Conservation (phyloP, 2,329 filamentous ascomycete genomes). For the Penicillium sp. region DNA sequence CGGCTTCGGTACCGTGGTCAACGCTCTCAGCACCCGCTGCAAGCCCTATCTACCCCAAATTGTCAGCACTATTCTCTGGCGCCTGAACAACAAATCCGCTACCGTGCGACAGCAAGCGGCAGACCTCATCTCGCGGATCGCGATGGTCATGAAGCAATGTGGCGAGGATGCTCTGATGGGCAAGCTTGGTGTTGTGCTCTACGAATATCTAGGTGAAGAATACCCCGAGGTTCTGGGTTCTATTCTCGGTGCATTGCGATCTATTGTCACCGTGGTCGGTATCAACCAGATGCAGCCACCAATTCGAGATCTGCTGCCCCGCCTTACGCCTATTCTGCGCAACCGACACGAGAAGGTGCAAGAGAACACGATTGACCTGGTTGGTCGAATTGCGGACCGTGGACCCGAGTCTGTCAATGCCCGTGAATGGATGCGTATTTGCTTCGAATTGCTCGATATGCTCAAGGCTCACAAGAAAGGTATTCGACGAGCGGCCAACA, state of each 20-base stretch:
- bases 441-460: slow-evolving; percentile 98
- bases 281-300: slow-evolving; percentile 98
- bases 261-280: slow-evolving; percentile 95
- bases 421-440: slow-evolving; percentile 99
- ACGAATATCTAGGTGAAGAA: slow-evolving; percentile 97
- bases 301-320: slow-evolving; percentile 90
- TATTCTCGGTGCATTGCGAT: slow-evolving; percentile 87
- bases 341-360: slow-evolving; percentile 99
- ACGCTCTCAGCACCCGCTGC: slow-evolving; percentile 85
- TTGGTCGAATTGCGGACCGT: slow-evolving; percentile 94
- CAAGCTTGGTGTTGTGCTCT: slow-evolving; percentile 87
- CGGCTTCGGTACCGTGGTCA: slow-evolving; percentile 95
- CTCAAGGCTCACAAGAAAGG: slow-evolving; percentile 99
- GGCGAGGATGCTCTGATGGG: slow-evolving; percentile 93
- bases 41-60: slow-evolving; percentile 97
- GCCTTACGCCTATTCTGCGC: slow-evolving; percentile 92
- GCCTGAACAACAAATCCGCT: slow-evolving; percentile 94
- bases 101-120: slow-evolving; percentile 96
- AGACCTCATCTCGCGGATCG: slow-evolving; percentile 92
- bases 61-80: slow-evolving; percentile 91
- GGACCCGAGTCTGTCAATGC: slow-evolving; percentile 95
- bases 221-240: slow-evolving; percentile 97
- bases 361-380: slow-evolving; percentile 96
- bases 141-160: slow-evolving; percentile 98
- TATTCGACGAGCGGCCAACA: slow-evolving; percentile 95